Base-by-base conservation (phyloP, 768 basidiomycete species). In the Amanita jacksonii region DNA sequence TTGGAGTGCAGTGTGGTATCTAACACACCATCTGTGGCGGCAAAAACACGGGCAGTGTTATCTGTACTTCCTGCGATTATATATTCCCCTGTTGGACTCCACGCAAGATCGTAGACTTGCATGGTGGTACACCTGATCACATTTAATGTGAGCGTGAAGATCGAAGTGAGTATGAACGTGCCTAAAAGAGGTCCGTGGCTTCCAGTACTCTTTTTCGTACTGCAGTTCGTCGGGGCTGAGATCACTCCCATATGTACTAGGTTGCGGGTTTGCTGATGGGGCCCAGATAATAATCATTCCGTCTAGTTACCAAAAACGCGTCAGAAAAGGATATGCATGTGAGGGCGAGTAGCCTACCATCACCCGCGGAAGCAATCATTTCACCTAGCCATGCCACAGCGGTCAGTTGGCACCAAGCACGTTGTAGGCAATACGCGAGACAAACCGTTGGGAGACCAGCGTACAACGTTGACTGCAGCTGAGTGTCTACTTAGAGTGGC, bases 251-350 rank as follows among this genome's bases (percentile, higher is more conserved):
- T 89, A 94, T 10, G 77, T 75, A 33, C 67, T 72, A 2, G 77
- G 62, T 42, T 81, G 79, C 0, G 89, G 82, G 24, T 73, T 77
- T 18, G 79, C 74, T 3, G 85, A 82, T 7, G 79, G 88, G 0
- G 86, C 81, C 96, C 96, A 99, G 12, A 99, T 78, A 38, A 98
- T 88, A 48, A 99, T 81, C 82, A 93, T 92, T 9, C 96, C 96
- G 65, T 99, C 94, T 96, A 54, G 16, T 25, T 22, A 42, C 27
- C 19, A 28, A 44, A 23, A 19, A 37, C 25, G 42, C 45, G 49
- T 45, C 41, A 46, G 57, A 43, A 46, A 30, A 38, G 12, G 36
- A 47, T 48, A 43, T 41, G 38, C 47, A 22, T 18, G 5, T 38
- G 32, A 27, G 37, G 37, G 9, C 6, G 30, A 48, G 19, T 15